phyloP scores from a whole-genome alignment of 257 asterid species.

The Nyctanthes arbortristis region DNA sequence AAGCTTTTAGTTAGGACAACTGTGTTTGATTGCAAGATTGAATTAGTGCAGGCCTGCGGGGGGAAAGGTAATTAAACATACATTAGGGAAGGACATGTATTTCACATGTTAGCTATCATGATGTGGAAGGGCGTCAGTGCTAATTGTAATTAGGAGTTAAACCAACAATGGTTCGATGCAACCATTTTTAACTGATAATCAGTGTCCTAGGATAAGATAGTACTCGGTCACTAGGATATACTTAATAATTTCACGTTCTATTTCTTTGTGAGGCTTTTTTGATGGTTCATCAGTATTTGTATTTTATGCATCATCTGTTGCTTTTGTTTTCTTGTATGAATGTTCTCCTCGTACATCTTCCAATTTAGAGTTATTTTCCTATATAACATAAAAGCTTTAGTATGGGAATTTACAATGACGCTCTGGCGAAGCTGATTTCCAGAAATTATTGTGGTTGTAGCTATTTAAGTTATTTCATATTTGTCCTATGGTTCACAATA shows the following conservation, averaged over 20 bases:
- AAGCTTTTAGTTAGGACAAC: conserved; percentile 11
- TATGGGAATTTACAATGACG: not conserved
- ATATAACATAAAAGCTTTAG: not conserved
- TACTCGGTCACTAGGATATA: conserved; percentile 6
- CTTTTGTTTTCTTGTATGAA: not conserved
- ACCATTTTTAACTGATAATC: not conserved
- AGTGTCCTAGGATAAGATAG: not conserved
- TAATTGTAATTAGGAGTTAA: not conserved
- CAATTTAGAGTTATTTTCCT: not conserved
- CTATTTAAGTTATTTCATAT: conserved; percentile 8
- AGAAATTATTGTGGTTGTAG: conserved; percentile 1
- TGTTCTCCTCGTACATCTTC: not conserved
- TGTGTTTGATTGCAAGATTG: not conserved
- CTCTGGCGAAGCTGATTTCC: not conserved
- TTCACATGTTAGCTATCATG: not conserved
- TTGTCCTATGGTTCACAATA: not conserved
- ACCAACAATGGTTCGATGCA: conserved; percentile 1
- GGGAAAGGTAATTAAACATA: not conserved
- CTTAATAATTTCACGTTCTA: not conserved
- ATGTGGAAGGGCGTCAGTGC: not conserved
- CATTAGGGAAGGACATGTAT: not conserved
- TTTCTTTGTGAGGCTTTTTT: not conserved
- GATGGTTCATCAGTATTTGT: not conserved
- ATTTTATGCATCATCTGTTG: not conserved
- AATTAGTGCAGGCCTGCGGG: too few species aligned